phyloP scores from a whole-genome alignment of 495 filamentous ascomycete species.

The Aspergillus bridgeri region DNA sequence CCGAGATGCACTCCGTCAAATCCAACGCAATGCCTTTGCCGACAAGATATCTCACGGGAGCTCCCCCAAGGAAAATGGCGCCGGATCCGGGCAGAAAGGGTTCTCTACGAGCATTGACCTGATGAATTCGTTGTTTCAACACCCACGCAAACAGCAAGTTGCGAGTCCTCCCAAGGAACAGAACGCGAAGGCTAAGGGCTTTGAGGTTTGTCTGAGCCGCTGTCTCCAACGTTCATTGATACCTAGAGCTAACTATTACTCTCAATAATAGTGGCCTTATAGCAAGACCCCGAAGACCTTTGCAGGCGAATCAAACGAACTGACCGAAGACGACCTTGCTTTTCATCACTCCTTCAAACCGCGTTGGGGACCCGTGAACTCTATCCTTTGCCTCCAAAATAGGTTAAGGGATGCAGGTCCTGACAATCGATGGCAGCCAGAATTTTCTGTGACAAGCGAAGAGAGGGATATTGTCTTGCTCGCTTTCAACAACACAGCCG shows the following conservation, averaged over 20 bases:
- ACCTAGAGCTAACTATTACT: conserved; percentile 2
- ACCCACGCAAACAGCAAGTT: conserved; percentile 34
- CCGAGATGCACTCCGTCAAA: conserved; percentile 61
- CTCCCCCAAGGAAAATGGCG: conserved; percentile 28
- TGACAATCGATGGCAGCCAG: conserved; percentile 33
- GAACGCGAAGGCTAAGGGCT: conserved; percentile 53
- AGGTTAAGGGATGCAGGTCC: conserved; percentile 22
- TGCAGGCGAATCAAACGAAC: conserved; percentile 52
- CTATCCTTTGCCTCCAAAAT: conserved; percentile 58
- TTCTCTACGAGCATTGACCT: conserved; percentile 82
- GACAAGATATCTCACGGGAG: conserved; percentile 30
- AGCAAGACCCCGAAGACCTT: conserved; percentile 67
- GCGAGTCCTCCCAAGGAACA: conserved; percentile 39
- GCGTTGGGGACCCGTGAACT: conserved; percentile 72
- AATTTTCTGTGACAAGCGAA: conserved; percentile 38
- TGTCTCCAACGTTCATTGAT: conserved; percentile 17
- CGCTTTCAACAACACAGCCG: conserved; percentile 18
- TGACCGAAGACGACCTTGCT: conserved; percentile 54
- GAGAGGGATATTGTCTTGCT: conserved; percentile 34
- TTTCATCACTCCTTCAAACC: conserved; percentile 69
- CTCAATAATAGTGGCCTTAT: conserved; percentile 77
- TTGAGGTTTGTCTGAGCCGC: conserved; percentile 67
- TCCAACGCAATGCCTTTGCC: conserved; percentile 52
- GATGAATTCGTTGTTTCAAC: conserved; percentile 84
- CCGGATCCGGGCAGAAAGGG: conserved; percentile 45